phyloP scores from a whole-genome alignment of 2,329 filamentous ascomycete species.

The Cladophialophora psammophila region DNA sequence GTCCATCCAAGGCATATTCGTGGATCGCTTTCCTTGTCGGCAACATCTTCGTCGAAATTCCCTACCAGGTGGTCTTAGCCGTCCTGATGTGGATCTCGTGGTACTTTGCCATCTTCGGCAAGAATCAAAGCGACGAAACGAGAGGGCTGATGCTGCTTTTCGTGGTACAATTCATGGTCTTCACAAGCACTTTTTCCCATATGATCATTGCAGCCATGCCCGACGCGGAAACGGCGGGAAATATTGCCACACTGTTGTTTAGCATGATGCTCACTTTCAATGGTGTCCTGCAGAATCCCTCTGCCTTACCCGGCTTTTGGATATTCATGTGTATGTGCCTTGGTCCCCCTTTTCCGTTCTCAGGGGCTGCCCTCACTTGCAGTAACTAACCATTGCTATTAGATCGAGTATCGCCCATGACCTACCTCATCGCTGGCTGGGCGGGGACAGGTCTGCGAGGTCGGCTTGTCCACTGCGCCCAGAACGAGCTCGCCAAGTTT shows the following conservation, averaged over 20 bases:
- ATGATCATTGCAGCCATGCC: slow-evolving; percentile 80
- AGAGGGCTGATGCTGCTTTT: slow-evolving; percentile 59
- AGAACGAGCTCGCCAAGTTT: slow-evolving; percentile 66
- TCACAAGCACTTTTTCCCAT: slow-evolving; percentile 77
- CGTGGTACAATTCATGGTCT: slow-evolving; percentile 75
- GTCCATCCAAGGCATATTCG: slow-evolving; percentile 75
- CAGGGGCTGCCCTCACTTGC: slow-evolving; percentile 57
- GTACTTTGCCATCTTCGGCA: slow-evolving; percentile 75
- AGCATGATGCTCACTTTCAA: slow-evolving; percentile 77
- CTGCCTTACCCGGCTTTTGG: slow-evolving; percentile 71
- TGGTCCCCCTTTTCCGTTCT: slow-evolving; percentile 67
- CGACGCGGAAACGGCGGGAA: slow-evolving; percentile 72
- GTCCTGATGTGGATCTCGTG: slow-evolving; percentile 74
- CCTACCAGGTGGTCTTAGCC: slow-evolving; percentile 68
- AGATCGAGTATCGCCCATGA: slow-evolving; percentile 76
- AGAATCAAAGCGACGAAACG: slow-evolving; percentile 60
- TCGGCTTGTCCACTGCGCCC: slow-evolving; percentile 69
- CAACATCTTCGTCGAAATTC: slow-evolving; percentile 74
- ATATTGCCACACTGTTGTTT: slow-evolving; percentile 78
- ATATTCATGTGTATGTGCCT: slow-evolving; percentile 63
- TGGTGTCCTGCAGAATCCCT: slow-evolving; percentile 70
- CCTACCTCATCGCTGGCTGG: slow-evolving; percentile 78
- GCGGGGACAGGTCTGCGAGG: slow-evolving; percentile 73
- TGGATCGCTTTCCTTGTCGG: slow-evolving; percentile 76
- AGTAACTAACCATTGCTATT: slow-evolving; percentile 71